Evolutionary conservation across 257 asterid genomes (phyloP).

Genomic region (Lavandula angustifolia): DNA sequence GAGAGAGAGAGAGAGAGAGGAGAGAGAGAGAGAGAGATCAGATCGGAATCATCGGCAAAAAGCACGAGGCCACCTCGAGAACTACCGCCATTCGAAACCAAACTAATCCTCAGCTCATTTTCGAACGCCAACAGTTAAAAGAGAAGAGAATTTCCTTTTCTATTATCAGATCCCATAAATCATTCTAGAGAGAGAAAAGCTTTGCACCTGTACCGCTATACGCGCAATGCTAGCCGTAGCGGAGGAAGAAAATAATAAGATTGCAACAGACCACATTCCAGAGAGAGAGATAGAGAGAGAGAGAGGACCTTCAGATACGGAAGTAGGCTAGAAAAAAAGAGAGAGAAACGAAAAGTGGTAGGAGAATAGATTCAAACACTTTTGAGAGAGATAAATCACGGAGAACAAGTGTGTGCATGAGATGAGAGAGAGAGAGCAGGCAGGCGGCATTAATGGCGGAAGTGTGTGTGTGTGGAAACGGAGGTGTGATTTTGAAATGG

Average conservation of each 20-base stretch:
- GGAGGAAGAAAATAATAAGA: neutral
- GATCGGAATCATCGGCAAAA: slow-evolving; percentile 62
- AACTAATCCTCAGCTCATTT: slow-evolving; percentile 45
- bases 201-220: neutral
- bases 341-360: neutral
- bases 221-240: slow-evolving; percentile 14
- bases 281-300: slow-evolving; percentile 2
- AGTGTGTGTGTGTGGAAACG: slow-evolving; percentile 5
- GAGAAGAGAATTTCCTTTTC: neutral
- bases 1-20: too few species aligned
- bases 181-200: slow-evolving; percentile 33
- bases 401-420: slow-evolving; percentile 34
- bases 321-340: slow-evolving; percentile 25
- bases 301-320: slow-evolving; percentile 19
- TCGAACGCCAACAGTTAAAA: slow-evolving; percentile 29
- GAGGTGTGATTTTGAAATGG: slow-evolving; percentile 42
- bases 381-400: slow-evolving; percentile 48
- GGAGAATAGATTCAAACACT: slow-evolving; percentile 25
- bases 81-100: slow-evolving; percentile 38
- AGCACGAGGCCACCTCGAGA: slow-evolving; percentile 57
- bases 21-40: slow-evolving; percentile 29
- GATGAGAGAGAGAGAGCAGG: slow-evolving; percentile 9
- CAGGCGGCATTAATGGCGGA: slow-evolving; percentile 43
- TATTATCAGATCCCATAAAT: neutral
- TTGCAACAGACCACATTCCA: slow-evolving; percentile 19